These are phyloP conservation scores for Conringia planisiliqua DNA, from an alignment of 345 rosid species.

Conservation along the genomic window DNA sequence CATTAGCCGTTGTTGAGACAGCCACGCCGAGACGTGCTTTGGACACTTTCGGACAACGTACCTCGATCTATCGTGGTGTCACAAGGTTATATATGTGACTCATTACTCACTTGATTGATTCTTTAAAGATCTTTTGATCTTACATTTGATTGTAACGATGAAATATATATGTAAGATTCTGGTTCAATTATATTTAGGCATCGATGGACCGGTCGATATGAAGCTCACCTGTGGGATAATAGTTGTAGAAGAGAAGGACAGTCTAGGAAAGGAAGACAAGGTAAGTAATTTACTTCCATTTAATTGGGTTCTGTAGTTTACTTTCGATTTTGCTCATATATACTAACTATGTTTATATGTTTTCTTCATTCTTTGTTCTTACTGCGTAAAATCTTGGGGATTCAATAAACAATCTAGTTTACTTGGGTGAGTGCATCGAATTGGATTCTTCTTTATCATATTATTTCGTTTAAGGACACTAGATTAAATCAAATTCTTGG, in stretches of 20 bases:
- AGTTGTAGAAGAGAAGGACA: conserved; percentile 99
- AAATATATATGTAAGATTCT: conserved; percentile 15
- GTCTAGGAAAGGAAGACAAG: conserved; percentile 98
- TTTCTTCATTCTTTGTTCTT: conserved; percentile 14
- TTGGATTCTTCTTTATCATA: neutral
- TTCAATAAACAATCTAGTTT: conserved; percentile 46
- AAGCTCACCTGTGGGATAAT: conserved; percentile 99
- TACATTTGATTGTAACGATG: neutral
- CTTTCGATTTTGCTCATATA: neutral
- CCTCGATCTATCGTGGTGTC: conserved; percentile 96
- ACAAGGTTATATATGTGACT: conserved; percentile 53
- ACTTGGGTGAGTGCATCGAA: conserved; percentile 62
- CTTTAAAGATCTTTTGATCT: neutral
- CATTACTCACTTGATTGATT: neutral
- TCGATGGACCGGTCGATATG: conserved; percentile 98
- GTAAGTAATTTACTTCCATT: conserved; percentile 34
- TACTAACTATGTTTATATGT: conserved; percentile 20
- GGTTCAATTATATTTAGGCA: conserved; percentile 47
- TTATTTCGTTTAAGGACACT: neutral
- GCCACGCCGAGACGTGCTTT: conserved; percentile 77
- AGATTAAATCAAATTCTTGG: neutral
- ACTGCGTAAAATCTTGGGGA: conserved; percentile 19
- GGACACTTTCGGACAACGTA: conserved; percentile 95
- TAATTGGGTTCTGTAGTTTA: neutral
- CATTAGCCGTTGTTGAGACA: conserved; percentile 42